Evolutionary conservation across 2,329 filamentous ascomycete genomes (phyloP).

Genomic region (Acrocalymma vagum): DNA sequence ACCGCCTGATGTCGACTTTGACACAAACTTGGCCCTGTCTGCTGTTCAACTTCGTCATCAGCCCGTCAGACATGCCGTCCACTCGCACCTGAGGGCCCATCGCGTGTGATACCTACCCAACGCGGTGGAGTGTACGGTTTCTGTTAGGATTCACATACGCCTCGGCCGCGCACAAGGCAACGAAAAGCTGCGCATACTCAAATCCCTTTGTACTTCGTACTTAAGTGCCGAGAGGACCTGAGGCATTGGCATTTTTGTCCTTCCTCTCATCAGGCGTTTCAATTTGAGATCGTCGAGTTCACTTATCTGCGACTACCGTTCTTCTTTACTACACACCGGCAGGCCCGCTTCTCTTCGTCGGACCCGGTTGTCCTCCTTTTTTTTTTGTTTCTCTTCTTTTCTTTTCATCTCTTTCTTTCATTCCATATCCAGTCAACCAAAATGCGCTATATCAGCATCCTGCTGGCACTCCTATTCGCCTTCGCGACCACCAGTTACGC

Average conservation of each 20-base stretch:
- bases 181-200: constrained; percentile 4
- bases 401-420: neutral
- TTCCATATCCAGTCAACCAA: neutral
- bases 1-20: constrained; percentile 8
- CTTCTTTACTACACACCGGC: constrained; percentile 13
- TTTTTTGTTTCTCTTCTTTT: constrained; percentile 1
- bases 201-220: constrained; percentile 2
- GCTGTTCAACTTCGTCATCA: constrained; percentile 2
- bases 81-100: constrained; percentile 5
- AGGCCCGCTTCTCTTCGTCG: constrained; percentile 20
- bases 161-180: constrained; percentile 25
- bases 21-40: constrained; percentile 10
- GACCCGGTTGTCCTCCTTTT: no score
- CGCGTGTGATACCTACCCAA: neutral
- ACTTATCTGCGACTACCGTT: constrained; percentile 1
- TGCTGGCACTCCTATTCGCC: constrained; percentile 26
- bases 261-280: constrained; percentile 8
- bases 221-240: constrained; percentile 2
- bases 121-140: constrained; percentile 14
- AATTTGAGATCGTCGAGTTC: neutral
- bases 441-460: constrained; percentile 27
- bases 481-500: constrained; percentile 29
- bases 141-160: constrained; percentile 26
- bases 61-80: neutral
- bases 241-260: neutral